Evolutionary conservation across 2,329 filamentous ascomycete genomes (phyloP).

Genomic region (Paraphaeosphaeria minitans): DNA sequence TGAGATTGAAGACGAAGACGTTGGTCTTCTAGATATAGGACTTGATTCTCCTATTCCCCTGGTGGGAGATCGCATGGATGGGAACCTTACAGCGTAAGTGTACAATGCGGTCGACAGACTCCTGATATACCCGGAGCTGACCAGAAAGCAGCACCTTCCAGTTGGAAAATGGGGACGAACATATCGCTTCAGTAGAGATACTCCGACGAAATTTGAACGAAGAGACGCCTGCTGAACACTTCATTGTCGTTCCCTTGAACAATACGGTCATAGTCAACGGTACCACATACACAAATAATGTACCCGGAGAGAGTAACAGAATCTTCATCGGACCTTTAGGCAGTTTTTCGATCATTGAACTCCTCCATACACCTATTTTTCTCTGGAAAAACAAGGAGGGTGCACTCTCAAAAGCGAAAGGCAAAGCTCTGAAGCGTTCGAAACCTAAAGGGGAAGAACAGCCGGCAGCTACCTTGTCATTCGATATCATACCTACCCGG

Average conservation of each 20-base stretch:
- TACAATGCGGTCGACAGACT: not conserved
- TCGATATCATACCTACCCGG: not conserved
- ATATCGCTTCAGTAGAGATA: not conserved
- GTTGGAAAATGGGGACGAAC: not conserved
- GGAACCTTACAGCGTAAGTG: not conserved
- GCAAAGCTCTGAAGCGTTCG: not conserved
- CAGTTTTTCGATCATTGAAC: slow-evolving; percentile 27
- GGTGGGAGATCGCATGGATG: not conserved
- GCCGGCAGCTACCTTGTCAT: too few species aligned
- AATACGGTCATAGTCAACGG: slow-evolving; percentile 24
- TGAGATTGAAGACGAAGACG: not conserved
- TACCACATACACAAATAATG: slow-evolving; percentile 17
- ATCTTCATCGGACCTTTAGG: slow-evolving; percentile 25
- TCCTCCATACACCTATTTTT: slow-evolving; percentile 25
- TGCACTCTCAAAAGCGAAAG: not conserved
- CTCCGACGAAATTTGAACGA: not conserved
- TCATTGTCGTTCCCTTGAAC: slow-evolving; percentile 9
- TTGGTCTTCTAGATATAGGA: not conserved
- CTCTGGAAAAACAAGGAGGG: slow-evolving; percentile 21
- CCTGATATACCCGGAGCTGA: not conserved
- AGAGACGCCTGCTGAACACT: not conserved
- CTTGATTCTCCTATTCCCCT: not conserved
- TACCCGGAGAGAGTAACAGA: not conserved
- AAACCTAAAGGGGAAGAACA: not conserved
- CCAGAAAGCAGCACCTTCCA: not conserved